phyloP scores from a whole-genome alignment of 225 moss, liverwort and hornwort genomes.

The Straminergon stramineum region DNA sequence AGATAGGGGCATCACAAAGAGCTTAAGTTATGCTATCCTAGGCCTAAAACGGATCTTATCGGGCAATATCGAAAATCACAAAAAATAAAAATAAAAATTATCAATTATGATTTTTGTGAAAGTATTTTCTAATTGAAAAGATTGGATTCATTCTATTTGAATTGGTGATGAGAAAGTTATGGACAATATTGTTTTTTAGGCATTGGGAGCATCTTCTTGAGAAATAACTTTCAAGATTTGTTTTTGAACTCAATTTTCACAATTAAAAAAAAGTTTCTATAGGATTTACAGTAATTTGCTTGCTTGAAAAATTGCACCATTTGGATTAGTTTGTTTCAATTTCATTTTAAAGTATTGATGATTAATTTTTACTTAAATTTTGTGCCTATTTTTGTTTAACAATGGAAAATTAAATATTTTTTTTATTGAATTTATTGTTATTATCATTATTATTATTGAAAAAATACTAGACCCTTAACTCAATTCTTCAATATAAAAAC shows the following conservation, averaged over 20 bases:
- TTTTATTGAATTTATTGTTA: not conserved
- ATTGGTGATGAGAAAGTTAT: not conserved
- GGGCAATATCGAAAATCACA: no score
- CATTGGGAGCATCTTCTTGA: not conserved
- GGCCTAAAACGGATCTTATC: rapidly evolving
- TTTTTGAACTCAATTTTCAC: not conserved
- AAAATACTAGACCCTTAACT: not conserved
- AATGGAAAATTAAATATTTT: not conserved
- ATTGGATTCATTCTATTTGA: not conserved
- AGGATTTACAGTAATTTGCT: not conserved
- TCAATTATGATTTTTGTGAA: not conserved
- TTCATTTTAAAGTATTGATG: not conserved
- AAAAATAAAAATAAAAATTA: not conserved
- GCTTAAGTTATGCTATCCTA: no score
- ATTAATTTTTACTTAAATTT: not conserved
- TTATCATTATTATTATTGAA: not conserved
- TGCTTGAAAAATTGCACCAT: not conserved
- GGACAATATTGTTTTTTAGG: rapidly evolving
- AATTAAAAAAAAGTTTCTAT: not conserved
- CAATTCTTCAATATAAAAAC: not conserved
- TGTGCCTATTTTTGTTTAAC: no score
- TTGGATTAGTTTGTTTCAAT: not conserved
- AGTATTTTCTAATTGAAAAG: not conserved
- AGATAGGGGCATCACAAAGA: no score
- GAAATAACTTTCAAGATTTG: rapidly evolving